Conservation (phyloP, 257 asterid species). For the Jacaranda copaia region DNA sequence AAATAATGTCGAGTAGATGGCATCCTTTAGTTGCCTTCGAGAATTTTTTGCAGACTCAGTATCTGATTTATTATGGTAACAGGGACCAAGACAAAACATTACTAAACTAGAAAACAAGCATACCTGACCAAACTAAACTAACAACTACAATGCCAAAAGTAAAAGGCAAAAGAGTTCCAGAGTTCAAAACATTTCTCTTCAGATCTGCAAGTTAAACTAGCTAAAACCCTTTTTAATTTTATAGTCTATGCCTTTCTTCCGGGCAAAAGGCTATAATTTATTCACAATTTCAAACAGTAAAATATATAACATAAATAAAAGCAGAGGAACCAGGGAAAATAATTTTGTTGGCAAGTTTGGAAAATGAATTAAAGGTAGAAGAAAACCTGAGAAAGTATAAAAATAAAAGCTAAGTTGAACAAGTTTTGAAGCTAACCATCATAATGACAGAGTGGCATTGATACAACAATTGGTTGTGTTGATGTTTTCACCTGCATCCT, state of each 20-base stretch:
- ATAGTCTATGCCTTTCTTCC: neutral
- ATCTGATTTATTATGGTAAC: constrained; percentile 54
- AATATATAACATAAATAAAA: constrained; percentile 6
- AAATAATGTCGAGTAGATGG: constrained; percentile 79
- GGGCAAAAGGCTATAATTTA: constrained; percentile 10
- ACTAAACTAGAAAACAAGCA: constrained; percentile 8
- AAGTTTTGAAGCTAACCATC: constrained; percentile 70
- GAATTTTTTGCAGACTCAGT: constrained; percentile 78
- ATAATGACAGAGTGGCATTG: constrained; percentile 82
- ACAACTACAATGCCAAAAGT: constrained; percentile 10
- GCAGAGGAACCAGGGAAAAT: constrained; percentile 17
- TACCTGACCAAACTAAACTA: constrained; percentile 19
- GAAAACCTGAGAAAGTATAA: constrained; percentile 20
- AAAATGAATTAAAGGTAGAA: neutral
- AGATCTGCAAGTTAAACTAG: constrained; percentile 13
- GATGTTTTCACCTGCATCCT: constrained; percentile 97
- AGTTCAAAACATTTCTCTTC: neutral
- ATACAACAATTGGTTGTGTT: constrained; percentile 86
- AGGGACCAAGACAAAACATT: constrained; percentile 29
- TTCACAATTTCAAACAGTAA: constrained; percentile 18
- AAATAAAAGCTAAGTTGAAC: neutral
- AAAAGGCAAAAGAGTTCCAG: constrained; percentile 10
- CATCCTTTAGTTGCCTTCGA: constrained; percentile 78
- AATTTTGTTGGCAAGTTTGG: neutral
- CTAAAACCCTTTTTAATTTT: neutral